phyloP scores from a whole-genome alignment of 257 asterid genomes.

The Capsicum rhomboideum region DNA sequence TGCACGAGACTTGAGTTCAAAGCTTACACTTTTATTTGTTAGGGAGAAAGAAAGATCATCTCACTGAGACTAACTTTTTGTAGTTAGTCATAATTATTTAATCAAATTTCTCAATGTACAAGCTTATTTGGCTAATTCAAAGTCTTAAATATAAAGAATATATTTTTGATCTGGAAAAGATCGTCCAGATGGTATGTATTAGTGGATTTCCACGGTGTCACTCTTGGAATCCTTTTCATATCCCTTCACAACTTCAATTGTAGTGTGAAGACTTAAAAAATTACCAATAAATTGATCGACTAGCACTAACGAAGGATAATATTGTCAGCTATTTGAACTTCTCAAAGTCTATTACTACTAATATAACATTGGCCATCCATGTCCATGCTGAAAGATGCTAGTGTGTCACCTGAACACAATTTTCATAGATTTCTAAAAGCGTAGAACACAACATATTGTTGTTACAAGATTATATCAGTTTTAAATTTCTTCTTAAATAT shows the following conservation, averaged over 20 bases:
- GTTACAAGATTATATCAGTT: too few relatives aligned
- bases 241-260: background rate
- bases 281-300: too few relatives aligned
- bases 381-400: too few relatives aligned
- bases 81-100: background rate
- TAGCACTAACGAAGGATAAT: too few relatives aligned
- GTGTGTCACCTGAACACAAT: too few relatives aligned
- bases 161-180: background rate
- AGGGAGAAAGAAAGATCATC: background rate
- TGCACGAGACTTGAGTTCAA: too few relatives aligned
- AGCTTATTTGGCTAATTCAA: background rate
- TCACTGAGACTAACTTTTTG: too few relatives aligned
- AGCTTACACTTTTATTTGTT: too few relatives aligned
- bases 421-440: too few relatives aligned
- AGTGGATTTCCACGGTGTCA: background rate
- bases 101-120: background rate
- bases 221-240: background rate
- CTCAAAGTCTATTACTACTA: background rate
- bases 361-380: background rate
- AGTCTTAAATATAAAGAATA: background rate
- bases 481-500: too few relatives aligned
- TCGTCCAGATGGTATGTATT: background rate
- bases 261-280: background rate
- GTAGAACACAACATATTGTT: too few relatives aligned
- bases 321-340: background rate